Percentiles rank a stretch among this genome's conserved stretches.
These are phyloP conservation scores for Pichia sp. DNA, from an alignment of 1,139 yeast species.

Conservation along the genomic window DNA sequence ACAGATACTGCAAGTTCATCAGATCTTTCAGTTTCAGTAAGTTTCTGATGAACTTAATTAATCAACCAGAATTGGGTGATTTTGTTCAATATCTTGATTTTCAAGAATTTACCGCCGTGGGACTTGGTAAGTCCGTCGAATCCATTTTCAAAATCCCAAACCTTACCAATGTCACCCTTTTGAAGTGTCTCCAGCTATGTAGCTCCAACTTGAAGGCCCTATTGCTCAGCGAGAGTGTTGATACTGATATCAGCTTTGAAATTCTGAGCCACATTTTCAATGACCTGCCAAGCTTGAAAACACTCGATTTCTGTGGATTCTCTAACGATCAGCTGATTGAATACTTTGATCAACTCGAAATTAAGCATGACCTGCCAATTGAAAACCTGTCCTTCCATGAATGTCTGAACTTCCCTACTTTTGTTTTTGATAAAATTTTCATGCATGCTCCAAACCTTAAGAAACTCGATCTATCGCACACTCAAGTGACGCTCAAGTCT, in stretches of 20 bases:
- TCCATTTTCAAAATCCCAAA: conserved; percentile 90
- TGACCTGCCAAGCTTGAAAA: conserved; percentile 50
- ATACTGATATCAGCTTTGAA: conserved; percentile 65
- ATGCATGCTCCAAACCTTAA: conserved; percentile 52
- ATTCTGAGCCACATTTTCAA: conserved; percentile 58
- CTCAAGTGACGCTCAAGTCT: conserved; percentile 58
- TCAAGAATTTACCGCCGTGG: conserved; percentile 83
- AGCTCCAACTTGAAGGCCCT: conserved; percentile 73
- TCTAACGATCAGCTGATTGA: conserved; percentile 54
- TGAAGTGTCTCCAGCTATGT: conserved; percentile 45
- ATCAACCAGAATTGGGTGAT: conserved; percentile 44
- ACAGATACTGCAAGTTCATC: conserved; percentile 65
- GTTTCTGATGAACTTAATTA: conserved; percentile 49
- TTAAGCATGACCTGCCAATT: conserved; percentile 28
- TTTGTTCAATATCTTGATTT: conserved; percentile 77
- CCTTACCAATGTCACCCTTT: conserved; percentile 71
- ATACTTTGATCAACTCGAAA: conserved; percentile 43
- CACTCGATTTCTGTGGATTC: conserved; percentile 87
- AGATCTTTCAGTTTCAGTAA: conserved; percentile 78
- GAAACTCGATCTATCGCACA: conserved; percentile 75
- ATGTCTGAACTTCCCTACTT: conserved; percentile 68
- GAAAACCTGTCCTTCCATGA: conserved; percentile 76
- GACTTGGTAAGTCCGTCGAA: conserved; percentile 80
- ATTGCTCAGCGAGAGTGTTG: conserved; percentile 78
- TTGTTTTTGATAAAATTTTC: conserved; percentile 48